Evolutionary conservation across 768 basidiomycete genomes (phyloP).

Genomic region (Ramaria sp.): DNA sequence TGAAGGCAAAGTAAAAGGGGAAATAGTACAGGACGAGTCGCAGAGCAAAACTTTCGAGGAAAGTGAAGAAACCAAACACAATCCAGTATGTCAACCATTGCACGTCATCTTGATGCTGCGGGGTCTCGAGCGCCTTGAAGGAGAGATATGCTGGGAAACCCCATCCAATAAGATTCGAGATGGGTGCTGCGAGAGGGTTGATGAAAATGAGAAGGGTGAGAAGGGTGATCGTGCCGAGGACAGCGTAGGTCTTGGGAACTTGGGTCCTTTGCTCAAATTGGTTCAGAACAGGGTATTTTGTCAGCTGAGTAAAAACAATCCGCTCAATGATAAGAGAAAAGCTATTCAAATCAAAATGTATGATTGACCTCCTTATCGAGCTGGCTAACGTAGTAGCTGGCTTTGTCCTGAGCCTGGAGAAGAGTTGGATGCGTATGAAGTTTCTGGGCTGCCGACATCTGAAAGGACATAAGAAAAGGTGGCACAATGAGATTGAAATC

Average conservation of each 20-base stretch:
- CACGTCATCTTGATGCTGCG: constrained; percentile 72
- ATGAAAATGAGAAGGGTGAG: constrained; percentile 68
- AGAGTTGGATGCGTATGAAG: constrained; percentile 82
- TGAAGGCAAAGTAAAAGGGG: constrained; percentile 91
- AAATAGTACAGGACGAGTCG: constrained; percentile 82
- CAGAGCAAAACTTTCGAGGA: constrained; percentile 78
- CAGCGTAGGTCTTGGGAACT: constrained; percentile 86
- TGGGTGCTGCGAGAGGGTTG: constrained; percentile 85
- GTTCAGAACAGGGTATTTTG: constrained; percentile 80
- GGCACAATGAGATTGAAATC: not conserved
- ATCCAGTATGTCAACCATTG: constrained; percentile 99
- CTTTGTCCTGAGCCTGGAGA: constrained; percentile 76
- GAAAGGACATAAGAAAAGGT: not conserved
- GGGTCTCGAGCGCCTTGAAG: constrained; percentile 85
- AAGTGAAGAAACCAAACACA: constrained; percentile 89
- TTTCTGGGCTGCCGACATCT: constrained; percentile 76
- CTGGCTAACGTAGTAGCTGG: constrained; percentile 69
- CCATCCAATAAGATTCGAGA: constrained; percentile 94
- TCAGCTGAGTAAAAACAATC: constrained; percentile 35
- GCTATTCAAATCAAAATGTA: not conserved
- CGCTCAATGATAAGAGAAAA: not conserved
- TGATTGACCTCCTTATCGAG: constrained; percentile 90
- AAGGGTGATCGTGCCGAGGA: constrained; percentile 58
- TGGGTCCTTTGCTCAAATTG: constrained; percentile 82
- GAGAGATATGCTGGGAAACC: constrained; percentile 91